phyloP scores from a whole-genome alignment of 1,284 basidiomycete genomes.

The Pseudozyma tsukubaensis region DNA sequence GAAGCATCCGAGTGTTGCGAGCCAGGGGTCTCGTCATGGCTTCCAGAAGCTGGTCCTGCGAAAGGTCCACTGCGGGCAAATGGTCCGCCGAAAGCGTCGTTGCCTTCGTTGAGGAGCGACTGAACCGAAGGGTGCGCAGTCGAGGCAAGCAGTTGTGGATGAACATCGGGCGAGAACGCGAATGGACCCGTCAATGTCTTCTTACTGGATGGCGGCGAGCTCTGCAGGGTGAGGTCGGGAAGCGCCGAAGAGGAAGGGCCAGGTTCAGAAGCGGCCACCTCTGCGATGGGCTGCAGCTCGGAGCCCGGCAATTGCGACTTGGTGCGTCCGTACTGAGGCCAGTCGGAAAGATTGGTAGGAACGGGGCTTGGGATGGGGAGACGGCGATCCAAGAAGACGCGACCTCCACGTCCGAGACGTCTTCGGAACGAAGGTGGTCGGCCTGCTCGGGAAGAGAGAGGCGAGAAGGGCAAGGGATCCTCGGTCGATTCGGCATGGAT shows the following conservation, averaged over 20 bases:
- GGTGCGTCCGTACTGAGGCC: conserved; percentile 50
- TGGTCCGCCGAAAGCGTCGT: conserved; percentile 38
- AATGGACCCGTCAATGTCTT: conserved; percentile 53
- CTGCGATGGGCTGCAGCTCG: conserved; percentile 7
- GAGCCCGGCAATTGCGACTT: conserved; percentile 15
- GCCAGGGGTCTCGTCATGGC: conserved; percentile 18
- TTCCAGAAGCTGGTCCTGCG: conserved; percentile 13
- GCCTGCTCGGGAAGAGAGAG: conserved; percentile 51
- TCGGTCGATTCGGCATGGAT: conserved; percentile 59
- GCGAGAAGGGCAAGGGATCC: conserved; percentile 39
- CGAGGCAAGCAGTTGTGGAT: conserved; percentile 52
- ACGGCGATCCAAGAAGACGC: conserved; percentile 65
- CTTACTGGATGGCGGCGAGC: conserved; percentile 20
- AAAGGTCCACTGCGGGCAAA: conserved; percentile 41
- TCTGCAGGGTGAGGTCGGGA: conserved; percentile 16
- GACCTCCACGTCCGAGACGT: conserved; percentile 65
- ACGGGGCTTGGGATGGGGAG: conserved; percentile 63
- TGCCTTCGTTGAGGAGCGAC: conserved; percentile 28
- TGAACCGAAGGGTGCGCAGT: conserved; percentile 34
- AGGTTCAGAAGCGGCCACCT: conserved; percentile 9
- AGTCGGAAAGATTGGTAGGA: conserved; percentile 60
- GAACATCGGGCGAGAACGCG: conserved; percentile 58
- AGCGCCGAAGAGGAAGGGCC: conserved; percentile 7
- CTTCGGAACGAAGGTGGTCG: conserved; percentile 66
- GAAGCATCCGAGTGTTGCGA: conserved; percentile 58